Percentiles rank a stretch among this genome's conserved stretches.
Conservation (phyloP, 441 rosid species). For the Croton laevigatus region DNA sequence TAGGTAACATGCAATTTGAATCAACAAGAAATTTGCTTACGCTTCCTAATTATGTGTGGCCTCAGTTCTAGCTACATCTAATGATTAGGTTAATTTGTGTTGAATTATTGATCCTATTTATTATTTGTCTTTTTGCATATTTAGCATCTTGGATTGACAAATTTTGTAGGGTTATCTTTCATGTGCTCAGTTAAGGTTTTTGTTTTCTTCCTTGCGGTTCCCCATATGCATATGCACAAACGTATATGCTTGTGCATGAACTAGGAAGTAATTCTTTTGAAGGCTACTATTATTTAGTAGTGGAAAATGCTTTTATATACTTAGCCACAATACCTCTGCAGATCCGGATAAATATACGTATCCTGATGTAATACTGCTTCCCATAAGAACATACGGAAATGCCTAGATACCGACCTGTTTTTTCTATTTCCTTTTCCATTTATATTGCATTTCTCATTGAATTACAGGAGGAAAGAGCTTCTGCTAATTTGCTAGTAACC, state of each 20-base stretch:
- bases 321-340: not conserved
- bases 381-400: not conserved
- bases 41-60: not conserved
- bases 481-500: constrained; percentile 66
- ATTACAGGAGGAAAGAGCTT: constrained; percentile 76
- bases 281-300: not conserved
- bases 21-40: not conserved
- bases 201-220: not conserved
- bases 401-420: not conserved
- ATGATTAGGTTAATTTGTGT: not conserved
- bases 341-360: not conserved
- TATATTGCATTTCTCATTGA: constrained; percentile 23
- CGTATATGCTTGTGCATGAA: not conserved
- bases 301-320: not conserved
- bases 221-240: not conserved
- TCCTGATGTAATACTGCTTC: not conserved
- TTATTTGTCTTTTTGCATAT: no score
- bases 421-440: not conserved
- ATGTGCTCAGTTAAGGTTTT: not conserved
- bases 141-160: not conserved
- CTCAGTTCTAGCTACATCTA: not conserved
- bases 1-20: not conserved
- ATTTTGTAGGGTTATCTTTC: not conserved
- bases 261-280: not conserved
- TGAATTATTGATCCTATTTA: no score